These are phyloP conservation scores for Sporothrix brasiliensis DNA, from an alignment of 2,329 filamentous ascomycete genomes.

Conservation along the genomic window DNA sequence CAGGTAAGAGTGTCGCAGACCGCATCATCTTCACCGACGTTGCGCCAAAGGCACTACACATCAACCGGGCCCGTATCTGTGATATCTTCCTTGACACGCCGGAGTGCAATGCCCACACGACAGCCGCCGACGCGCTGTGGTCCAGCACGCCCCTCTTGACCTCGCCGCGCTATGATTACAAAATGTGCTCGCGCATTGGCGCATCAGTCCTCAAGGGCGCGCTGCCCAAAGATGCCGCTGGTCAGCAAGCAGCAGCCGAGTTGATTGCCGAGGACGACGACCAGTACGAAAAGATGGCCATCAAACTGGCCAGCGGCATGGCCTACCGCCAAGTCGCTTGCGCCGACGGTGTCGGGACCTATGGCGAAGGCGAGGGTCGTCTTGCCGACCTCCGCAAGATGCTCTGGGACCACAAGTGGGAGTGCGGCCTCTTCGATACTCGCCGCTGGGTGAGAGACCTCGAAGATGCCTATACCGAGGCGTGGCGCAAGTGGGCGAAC, in stretches of 20 bases:
- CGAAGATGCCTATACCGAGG: slow-evolving; percentile 83
- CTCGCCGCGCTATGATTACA: slow-evolving; percentile 87
- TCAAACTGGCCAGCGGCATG: slow-evolving; percentile 66
- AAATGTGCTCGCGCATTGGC: slow-evolving; percentile 99
- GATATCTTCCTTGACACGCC: slow-evolving; percentile 96
- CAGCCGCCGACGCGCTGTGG: slow-evolving; percentile 94
- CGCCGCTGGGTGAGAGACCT: slow-evolving; percentile 86
- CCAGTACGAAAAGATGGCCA: slow-evolving; percentile 80
- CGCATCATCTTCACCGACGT: slow-evolving; percentile 96
- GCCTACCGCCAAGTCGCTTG: slow-evolving; percentile 53
- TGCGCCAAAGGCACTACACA: slow-evolving; percentile 91
- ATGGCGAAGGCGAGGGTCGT: slow-evolving; percentile 65
- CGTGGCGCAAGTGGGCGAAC: slow-evolving; percentile 84
- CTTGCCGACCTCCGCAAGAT: slow-evolving; percentile 77
- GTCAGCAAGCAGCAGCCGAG: slow-evolving; percentile 68
- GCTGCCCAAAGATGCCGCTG: slow-evolving; percentile 71
- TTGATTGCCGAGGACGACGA: slow-evolving; percentile 77
- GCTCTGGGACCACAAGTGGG: slow-evolving; percentile 82
- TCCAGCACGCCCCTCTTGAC: slow-evolving; percentile 92
- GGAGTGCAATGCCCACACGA: slow-evolving; percentile 97
- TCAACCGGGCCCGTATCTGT: slow-evolving; percentile 85
- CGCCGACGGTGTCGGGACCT: slow-evolving; percentile 40
- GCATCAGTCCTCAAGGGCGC: slow-evolving; percentile 92
- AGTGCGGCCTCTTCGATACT: slow-evolving; percentile 87
- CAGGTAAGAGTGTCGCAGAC: slow-evolving; percentile 78